phyloP scores from a whole-genome alignment of 768 basidiomycete species.

The Mrakia blollopis region DNA sequence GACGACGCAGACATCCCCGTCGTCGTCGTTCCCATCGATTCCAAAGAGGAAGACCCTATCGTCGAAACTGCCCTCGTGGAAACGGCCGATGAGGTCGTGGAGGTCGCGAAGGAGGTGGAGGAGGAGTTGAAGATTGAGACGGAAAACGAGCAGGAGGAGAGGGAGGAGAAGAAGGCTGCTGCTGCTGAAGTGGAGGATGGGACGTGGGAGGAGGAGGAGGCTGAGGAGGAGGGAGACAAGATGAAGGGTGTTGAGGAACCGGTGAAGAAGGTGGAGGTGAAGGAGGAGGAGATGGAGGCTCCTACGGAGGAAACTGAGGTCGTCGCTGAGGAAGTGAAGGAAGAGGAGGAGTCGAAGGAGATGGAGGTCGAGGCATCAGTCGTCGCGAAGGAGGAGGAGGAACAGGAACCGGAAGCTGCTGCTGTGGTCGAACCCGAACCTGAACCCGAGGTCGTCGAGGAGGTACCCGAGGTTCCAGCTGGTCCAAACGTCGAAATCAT shows the following conservation, averaged over 20 bases:
- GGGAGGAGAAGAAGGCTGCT: background rate
- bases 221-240: background rate
- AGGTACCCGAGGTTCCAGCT: background rate
- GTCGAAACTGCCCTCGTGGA: conserved; percentile 23
- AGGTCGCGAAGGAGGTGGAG: conserved; percentile 24
- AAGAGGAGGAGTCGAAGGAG: background rate
- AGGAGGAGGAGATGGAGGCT: background rate
- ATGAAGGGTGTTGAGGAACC: conserved; percentile 8
- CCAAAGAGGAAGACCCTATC: conserved; percentile 14
- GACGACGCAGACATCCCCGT: background rate
- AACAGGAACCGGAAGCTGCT: background rate
- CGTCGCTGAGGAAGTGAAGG: no score
- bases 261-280: no score
- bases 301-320: background rate
- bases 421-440: background rate
- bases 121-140: conserved; percentile 32
- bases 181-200: conserved; percentile 5
- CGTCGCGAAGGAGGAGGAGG: background rate
- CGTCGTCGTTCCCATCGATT: background rate
- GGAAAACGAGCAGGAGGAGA: conserved; percentile 32
- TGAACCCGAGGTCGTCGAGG: conserved; percentile 1
- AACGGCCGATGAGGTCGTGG: conserved; percentile 22
- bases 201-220: conserved; percentile 3
- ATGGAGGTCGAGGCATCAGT: background rate
- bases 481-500: conserved; percentile 1